Evolutionary conservation across 2,329 filamentous ascomycete genomes (phyloP).

Genomic region (Beauveria sp.): DNA sequence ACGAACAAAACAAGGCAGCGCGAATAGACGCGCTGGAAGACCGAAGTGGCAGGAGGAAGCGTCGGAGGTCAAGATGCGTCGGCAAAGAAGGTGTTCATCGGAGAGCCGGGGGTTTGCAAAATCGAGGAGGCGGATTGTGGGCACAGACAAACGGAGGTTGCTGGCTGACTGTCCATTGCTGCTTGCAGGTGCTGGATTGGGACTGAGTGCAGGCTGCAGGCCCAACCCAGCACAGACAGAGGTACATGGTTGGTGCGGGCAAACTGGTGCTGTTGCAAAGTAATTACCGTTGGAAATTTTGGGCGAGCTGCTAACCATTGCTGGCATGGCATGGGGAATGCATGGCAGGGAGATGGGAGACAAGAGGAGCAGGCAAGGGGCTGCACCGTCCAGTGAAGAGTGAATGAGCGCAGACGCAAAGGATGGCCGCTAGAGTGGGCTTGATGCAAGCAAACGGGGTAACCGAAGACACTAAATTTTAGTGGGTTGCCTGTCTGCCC

Average conservation of each 20-base stretch:
- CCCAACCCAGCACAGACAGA: background rate
- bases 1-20: background rate
- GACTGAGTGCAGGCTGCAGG: background rate
- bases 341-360: background rate
- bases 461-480: background rate
- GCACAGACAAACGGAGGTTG: slow-evolving; percentile 2
- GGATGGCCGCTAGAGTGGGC: background rate
- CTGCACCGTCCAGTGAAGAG: background rate
- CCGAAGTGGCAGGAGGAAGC: background rate
- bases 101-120: slow-evolving; percentile 7
- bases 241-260: background rate
- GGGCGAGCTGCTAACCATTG: background rate
- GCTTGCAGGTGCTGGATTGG: background rate
- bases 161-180: background rate
- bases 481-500: too few species aligned
- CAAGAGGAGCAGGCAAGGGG: background rate
- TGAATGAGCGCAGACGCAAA: too few species aligned
- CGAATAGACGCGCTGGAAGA: background rate
- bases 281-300: background rate
- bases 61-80: background rate
- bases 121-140: slow-evolving; percentile 6
- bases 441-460: background rate
- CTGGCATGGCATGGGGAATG: background rate
- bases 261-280: background rate
- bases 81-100: background rate